These are phyloP conservation scores for Kodamaea derodonti DNA, from an alignment of 1,139 yeast species.

Conservation along the genomic window DNA sequence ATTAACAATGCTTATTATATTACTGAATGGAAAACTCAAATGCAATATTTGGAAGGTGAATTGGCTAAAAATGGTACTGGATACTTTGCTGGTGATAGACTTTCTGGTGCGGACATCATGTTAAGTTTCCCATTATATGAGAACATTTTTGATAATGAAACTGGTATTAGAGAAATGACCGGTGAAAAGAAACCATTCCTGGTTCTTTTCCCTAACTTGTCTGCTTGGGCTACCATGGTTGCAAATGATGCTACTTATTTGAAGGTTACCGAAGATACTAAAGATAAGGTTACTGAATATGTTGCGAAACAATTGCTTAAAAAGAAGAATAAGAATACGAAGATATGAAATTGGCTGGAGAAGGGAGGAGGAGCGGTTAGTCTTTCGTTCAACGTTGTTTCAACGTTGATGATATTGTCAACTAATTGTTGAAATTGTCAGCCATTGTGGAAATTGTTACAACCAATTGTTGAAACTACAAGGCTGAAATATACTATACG, in stretches of 20 bases:
- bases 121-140: conserved; percentile 43
- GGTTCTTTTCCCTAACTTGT: conserved; percentile 29
- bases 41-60: conserved; percentile 39
- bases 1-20: conserved; percentile 41
- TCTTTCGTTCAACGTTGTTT: too few relatives aligned
- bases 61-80: conserved; percentile 40
- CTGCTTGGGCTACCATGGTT: conserved; percentile 38
- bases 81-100: conserved; percentile 50
- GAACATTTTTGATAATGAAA: conserved; percentile 40
- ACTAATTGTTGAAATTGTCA: too few relatives aligned
- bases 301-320: conserved; percentile 1
- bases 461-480: too few relatives aligned
- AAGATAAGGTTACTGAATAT: conserved; percentile 17
- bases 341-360: not conserved
- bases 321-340: not conserved
- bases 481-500: too few relatives aligned
- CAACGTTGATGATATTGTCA: too few relatives aligned
- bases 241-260: conserved; percentile 30
- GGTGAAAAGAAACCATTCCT: conserved; percentile 31
- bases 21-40: conserved; percentile 38
- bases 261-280: conserved; percentile 28
- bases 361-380: too few relatives aligned
- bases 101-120: conserved; percentile 60
- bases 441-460: too few relatives aligned
- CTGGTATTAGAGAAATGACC: conserved; percentile 31